Base-by-base conservation (phyloP, 2,329 filamentous ascomycete genomes). In the Corniculantispora saksenae region DNA sequence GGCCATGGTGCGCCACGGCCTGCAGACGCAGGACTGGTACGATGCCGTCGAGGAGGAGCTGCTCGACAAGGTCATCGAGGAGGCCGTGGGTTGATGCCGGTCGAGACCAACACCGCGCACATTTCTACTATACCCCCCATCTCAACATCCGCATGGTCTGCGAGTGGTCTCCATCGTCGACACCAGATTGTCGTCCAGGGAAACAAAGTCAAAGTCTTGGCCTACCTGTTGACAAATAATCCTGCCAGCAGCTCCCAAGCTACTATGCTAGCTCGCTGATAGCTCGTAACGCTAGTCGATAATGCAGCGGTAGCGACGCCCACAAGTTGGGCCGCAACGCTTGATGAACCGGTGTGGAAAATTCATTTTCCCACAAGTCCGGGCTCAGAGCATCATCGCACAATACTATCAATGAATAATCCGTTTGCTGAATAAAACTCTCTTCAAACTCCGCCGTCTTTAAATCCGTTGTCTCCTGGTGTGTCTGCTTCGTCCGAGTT, bases 21-120 rank as follows among this genome's bases (percentile, higher is more conserved):
- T 66, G 23, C 66, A 67, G 66, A 50, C 63, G 19, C 58, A 63
- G 48, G 63, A 60, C 23, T 67, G 66, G 66, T 66, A 67, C 23
- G 55, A 63, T 19, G 63, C 54, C 6, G 58, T 66, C 19, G 63
- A 62, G 55, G 66, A 51, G 21, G 63, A 67, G 54, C 55, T 66
- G 0, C 45, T 66, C 27, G 65, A 66, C n/a, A 64, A 61, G 56
- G 27, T 66, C 27, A 64, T 66, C 8, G 65, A 66, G 5, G 61
- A 43, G 5, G 50, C 65, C 17, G 65, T 66, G 13, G 50, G 50
- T 2, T 61, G 58, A 61, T 29, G 23, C 25, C 19, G 15, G 25
- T 43, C 9, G 23, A 51, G n/a, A n/a, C n/a, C n/a, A n/a, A n/a
- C n/a, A n/a, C n/a, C n/a, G n/a, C n/a, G 23, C 12, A 45, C 50